phyloP scores from a whole-genome alignment of 495 filamentous ascomycete species.

The Penicillium parvum region DNA sequence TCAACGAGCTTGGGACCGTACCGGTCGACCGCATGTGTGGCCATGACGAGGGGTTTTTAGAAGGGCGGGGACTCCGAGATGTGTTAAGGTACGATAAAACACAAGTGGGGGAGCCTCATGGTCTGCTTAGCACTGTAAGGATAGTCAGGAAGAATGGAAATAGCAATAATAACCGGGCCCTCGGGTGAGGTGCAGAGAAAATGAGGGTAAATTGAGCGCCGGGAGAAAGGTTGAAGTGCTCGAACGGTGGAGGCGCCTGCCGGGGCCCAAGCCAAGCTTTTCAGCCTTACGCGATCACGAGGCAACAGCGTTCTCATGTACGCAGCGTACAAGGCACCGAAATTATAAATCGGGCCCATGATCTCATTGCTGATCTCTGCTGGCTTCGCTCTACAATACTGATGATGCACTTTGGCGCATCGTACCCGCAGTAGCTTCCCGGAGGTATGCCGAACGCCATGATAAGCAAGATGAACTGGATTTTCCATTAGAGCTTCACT shows the following conservation, averaged over 20 bases:
- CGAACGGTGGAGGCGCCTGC: not conserved
- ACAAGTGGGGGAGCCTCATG: not conserved
- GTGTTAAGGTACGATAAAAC: not conserved
- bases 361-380: not conserved
- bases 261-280: slow-evolving; percentile 5
- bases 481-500: too few relatives aligned
- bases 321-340: too few relatives aligned
- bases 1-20: slow-evolving; percentile 49
- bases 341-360: not conserved
- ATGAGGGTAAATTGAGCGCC: not conserved
- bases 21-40: slow-evolving; percentile 28
- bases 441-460: too few relatives aligned
- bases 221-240: not conserved
- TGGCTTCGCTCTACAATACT: not conserved
- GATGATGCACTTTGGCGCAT: too few relatives aligned
- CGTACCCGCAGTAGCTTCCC: too few relatives aligned
- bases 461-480: too few relatives aligned
- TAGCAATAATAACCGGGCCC: not conserved
- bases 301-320: slow-evolving; percentile 3
- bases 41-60: slow-evolving; percentile 18
- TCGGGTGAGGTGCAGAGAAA: not conserved
- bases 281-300: slow-evolving; percentile 4
- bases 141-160: not conserved
- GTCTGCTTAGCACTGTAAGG: not conserved
- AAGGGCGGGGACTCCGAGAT: not conserved